A percentile compares a stretch with the other conserved stretches of the same genome.
Conservation (phyloP, 805 yeast species). For the Schizosaccharomyces lindneri region DNA sequence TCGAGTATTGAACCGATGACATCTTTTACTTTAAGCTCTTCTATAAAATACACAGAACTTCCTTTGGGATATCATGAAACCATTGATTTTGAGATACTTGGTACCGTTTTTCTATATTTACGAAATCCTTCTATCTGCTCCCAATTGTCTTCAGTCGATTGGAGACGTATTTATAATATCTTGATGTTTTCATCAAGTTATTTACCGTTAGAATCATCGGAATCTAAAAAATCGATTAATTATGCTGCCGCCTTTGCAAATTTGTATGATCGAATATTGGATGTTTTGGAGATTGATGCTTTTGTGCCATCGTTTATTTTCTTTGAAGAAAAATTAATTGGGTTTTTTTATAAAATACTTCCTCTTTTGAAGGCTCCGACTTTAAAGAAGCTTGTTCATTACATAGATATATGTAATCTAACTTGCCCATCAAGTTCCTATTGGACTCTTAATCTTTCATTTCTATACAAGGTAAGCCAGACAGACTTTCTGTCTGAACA, state of each 20-base stretch:
- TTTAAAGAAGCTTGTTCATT: not conserved
- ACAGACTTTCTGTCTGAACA: not conserved
- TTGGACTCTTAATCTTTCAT: not conserved
- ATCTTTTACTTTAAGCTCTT: not conserved
- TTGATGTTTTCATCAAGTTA: not conserved
- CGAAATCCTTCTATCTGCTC: conserved; percentile 7
- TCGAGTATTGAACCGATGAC: not conserved
- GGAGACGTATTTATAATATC: not conserved
- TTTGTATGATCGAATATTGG: not conserved
- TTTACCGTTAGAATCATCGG: not conserved
- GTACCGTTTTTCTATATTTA: conserved; percentile 22
- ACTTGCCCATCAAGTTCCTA: not conserved
- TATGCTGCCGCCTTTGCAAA: not conserved
- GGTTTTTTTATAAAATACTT: not conserved
- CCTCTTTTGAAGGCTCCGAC: not conserved
- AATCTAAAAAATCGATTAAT: not conserved
- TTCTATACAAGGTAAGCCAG: not conserved
- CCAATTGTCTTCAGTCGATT: not conserved
- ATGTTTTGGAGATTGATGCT: not conserved
- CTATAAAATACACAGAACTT: not conserved
- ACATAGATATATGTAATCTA: not conserved
- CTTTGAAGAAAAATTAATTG: not conserved
- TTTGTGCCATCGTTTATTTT: not conserved
- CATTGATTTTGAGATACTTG: conserved; percentile 38
- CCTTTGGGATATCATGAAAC: conserved; percentile 10